Conservation (phyloP, 306 rosid species). For the Calophaca sinica region DNA sequence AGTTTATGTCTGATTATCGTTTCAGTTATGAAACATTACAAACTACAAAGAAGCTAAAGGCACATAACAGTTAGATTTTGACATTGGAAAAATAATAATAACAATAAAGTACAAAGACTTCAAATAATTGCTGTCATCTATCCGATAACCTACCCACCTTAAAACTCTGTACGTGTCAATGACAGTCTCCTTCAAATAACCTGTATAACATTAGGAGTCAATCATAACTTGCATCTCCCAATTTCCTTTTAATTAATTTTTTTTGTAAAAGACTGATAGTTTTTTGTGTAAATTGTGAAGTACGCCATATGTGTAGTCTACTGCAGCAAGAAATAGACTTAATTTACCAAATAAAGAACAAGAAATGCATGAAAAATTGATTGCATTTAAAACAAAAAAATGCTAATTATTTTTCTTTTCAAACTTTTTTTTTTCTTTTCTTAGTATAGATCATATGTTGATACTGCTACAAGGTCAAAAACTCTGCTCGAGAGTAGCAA, state of each 20-base stretch:
- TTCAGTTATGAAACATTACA: conserved; percentile 25
- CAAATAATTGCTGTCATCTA: conserved; percentile 34
- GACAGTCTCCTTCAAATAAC: conserved; percentile 72
- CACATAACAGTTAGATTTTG: conserved; percentile 22
- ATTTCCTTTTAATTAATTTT: conserved; percentile 25
- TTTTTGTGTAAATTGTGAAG: conserved; percentile 17
- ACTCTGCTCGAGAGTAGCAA: conserved; percentile 11
- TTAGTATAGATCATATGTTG: conserved; percentile 20
- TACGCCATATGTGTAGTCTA: conserved; percentile 18
- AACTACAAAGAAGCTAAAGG: conserved; percentile 36
- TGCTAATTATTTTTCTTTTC: conserved; percentile 31
- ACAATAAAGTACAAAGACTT: conserved; percentile 21
- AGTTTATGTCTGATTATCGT: conserved; percentile 10
- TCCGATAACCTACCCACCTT: conserved; percentile 61
- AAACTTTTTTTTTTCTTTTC: background rate
- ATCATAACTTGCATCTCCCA: conserved; percentile 32
- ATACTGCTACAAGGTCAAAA: conserved; percentile 16
- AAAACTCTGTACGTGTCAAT: conserved; percentile 61
- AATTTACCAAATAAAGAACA: conserved; percentile 28
- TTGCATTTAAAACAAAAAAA: conserved; percentile 37
- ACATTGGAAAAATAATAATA: conserved; percentile 19
- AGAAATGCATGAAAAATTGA: conserved; percentile 21
- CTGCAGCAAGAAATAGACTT: conserved; percentile 19
- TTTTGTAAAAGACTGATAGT: background rate
- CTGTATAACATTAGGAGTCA: conserved; percentile 56